Conservation (phyloP, 2,329 filamentous ascomycete species). For the Corynespora cassiicola region DNA sequence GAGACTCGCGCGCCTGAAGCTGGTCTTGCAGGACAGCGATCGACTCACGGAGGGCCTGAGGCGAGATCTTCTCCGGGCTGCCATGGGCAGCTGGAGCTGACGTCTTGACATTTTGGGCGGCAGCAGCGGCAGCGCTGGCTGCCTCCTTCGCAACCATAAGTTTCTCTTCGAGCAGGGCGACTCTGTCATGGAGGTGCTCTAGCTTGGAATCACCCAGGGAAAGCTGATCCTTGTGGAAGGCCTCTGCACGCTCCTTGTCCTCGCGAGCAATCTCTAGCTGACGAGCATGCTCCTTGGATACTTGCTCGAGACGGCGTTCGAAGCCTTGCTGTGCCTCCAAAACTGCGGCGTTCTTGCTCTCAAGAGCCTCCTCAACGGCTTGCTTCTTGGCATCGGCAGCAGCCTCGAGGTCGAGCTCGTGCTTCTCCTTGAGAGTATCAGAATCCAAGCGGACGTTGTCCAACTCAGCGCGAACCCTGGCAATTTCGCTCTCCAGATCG, state of each 20-base stretch:
- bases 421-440: conserved; percentile 79
- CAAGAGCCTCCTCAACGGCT: conserved; percentile 61
- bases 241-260: conserved; percentile 80
- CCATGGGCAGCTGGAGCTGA: conserved; percentile 53
- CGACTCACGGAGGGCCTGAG: conserved; percentile 92
- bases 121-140: conserved; percentile 80
- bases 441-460: conserved; percentile 80
- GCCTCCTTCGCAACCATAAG: conserved; percentile 89
- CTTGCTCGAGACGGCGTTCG: conserved; percentile 44
- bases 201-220: conserved; percentile 83
- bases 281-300: conserved; percentile 64
- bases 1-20: conserved; percentile 88
- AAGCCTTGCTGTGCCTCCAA: conserved; percentile 57
- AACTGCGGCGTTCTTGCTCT: conserved; percentile 61
- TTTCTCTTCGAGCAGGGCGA: conserved; percentile 86
- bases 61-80: conserved; percentile 85
- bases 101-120: conserved; percentile 57
- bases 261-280: conserved; percentile 76
- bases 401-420: conserved; percentile 85
- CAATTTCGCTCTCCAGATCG: conserved; percentile 81
- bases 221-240: conserved; percentile 80
- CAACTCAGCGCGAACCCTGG: conserved; percentile 74
- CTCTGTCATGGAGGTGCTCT: conserved; percentile 83
- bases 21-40: conserved; percentile 97
- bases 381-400: conserved; percentile 72